Evolutionary conservation across 192 early-diverging fungal species (phyloP).

Genomic region (Mortierella antarctica): DNA sequence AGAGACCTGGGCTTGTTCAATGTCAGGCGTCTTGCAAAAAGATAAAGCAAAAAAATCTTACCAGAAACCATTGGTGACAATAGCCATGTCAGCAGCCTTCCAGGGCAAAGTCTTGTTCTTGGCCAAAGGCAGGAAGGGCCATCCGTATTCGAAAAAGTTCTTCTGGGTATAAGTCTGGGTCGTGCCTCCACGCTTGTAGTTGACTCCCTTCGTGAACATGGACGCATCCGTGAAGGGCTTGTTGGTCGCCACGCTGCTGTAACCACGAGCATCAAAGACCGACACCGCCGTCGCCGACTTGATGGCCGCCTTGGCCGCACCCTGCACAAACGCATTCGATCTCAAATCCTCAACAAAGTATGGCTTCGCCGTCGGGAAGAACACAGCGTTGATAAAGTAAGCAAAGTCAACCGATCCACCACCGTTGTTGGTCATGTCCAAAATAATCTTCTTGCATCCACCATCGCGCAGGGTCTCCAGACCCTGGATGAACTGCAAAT

Average conservation of each 20-base stretch:
- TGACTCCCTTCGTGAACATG: conserved; percentile 46
- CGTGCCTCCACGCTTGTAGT: conserved; percentile 18
- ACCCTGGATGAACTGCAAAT: conserved; percentile 32
- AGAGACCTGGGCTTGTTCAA: background rate
- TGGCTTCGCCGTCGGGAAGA: conserved; percentile 48
- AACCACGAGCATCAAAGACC: conserved; percentile 36
- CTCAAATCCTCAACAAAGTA: conserved; percentile 45
- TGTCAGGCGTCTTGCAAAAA: background rate
- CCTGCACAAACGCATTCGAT: conserved; percentile 17
- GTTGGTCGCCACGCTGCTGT: conserved; percentile 1
- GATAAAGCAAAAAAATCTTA: background rate
- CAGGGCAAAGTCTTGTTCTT: conserved; percentile 44
- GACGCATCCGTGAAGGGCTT: conserved; percentile 35
- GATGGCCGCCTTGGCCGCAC: conserved; percentile 26
- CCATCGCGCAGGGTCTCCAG: conserved; percentile 25
- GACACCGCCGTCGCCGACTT: conserved; percentile 6
- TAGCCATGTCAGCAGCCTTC: conserved; percentile 49
- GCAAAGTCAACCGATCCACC: conserved; percentile 46
- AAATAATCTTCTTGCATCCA: conserved; percentile 52
- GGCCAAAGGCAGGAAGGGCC: conserved; percentile 49
- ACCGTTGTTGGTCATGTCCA: conserved; percentile 58
- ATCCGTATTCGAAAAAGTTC: conserved; percentile 26
- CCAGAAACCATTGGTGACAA: conserved; percentile 56
- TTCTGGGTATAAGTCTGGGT: conserved; percentile 33
- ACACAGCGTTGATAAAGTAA: conserved; percentile 50